Percentiles rank a stretch among this genome's conserved stretches.
These are phyloP conservation scores for Primulina eburnea DNA, from an alignment of 257 asterid species.

Conservation along the genomic window DNA sequence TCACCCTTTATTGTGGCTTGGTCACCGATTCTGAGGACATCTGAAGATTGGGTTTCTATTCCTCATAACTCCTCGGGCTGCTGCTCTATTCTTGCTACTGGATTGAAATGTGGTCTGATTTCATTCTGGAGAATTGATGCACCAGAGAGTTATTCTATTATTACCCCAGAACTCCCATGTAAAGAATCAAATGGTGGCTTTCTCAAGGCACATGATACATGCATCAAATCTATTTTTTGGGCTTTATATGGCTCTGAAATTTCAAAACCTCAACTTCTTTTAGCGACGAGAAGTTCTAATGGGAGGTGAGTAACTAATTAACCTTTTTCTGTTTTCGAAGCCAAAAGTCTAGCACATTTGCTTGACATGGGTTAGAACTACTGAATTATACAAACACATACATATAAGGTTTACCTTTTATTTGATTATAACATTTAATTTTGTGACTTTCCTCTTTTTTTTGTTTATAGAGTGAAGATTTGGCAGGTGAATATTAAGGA, in stretches of 20 bases:
- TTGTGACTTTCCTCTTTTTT: too few species aligned
- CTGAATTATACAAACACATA: too few species aligned
- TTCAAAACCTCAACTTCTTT: too few species aligned
- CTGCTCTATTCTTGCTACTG: constrained; percentile 79
- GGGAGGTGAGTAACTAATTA: too few species aligned
- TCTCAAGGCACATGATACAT: constrained; percentile 64
- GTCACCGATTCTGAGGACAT: constrained; percentile 68
- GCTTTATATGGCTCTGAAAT: constrained; percentile 38
- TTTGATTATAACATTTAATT: too few species aligned
- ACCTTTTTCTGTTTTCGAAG: too few species aligned
- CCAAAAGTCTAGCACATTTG: too few species aligned
- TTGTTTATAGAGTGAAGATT: too few species aligned
- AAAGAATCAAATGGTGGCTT: constrained; percentile 52
- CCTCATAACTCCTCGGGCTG: constrained; percentile 36
- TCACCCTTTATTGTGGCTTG: constrained; percentile 71
- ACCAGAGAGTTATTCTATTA: constrained; percentile 58
- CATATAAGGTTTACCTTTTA: too few species aligned
- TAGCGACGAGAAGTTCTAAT: too few species aligned
- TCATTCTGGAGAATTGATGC: constrained; percentile 72
- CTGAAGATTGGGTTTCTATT: constrained; percentile 36
- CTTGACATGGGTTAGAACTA: too few species aligned
- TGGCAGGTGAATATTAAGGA: too few species aligned
- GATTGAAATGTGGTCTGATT: constrained; percentile 71
- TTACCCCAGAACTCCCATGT: constrained; percentile 28
- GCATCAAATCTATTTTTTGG: constrained; percentile 81